Base-by-base conservation (phyloP, 805 yeast genomes). In the Lipomyces chichibuensis region DNA sequence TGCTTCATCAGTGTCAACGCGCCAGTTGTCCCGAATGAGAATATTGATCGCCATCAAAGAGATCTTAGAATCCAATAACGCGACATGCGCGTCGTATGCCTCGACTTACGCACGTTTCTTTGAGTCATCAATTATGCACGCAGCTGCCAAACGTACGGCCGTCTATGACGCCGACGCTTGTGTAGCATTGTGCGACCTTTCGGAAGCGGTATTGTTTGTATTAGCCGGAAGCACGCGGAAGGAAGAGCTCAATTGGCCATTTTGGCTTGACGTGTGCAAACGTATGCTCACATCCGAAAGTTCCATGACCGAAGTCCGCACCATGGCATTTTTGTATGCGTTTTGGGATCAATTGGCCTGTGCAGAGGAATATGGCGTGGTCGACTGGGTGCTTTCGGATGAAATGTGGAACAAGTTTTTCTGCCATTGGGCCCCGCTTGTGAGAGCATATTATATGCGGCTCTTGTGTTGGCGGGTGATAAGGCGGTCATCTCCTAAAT, bases 341-440 rank as follows among this genome's bases (percentile, higher is more conserved):
- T 76, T 88, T 1, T 91, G 96, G 96, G 88, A 88, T 39, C 78
- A 81, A 68, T 80, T 91, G 17, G 90, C 92, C 2, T 74, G 56
- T 17, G 35, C 46, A 7, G 65, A 63, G 51, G 59, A 46, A n/a
- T 56, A 60, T 20, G 73, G 63, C 37, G 62, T 64, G 2, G 57
- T 85, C 3, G 73, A 77, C 23, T 89, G 89, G 87, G 75, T 90
- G 43, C 77, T 88, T 7, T 81, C 84, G 2, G 75, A 79, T 3
- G 71, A 74, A 0, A 78, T 80, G 43, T 90, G 93, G 88, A 77
- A 77, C 43, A 79, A 81, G 59, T 84, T 84, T 67, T 86, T 91
- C 73, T 84, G 87, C 51, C 96, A 92, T 77, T 92, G 96, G 91
- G 84, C 87, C 73, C 92, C 96, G 2, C 76, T 91, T 20, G 87